These are phyloP conservation scores for Plantago ovata DNA, from an alignment of 257 asterid genomes.

Conservation along the genomic window DNA sequence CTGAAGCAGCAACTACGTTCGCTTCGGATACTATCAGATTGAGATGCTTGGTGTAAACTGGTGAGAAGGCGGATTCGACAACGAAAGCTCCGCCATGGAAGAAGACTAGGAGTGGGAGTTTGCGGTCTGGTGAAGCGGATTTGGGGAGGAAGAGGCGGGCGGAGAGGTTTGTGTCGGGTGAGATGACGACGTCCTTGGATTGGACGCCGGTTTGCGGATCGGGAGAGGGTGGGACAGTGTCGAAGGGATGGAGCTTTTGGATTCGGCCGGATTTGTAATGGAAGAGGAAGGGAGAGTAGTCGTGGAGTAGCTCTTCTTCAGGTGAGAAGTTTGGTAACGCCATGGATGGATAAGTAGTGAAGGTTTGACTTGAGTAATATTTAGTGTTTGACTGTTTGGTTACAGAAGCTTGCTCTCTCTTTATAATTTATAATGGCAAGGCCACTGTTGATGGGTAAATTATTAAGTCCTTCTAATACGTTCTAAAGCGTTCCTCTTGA, in stretches of 20 bases:
- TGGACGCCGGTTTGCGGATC: constrained; percentile 45
- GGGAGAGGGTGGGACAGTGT: constrained; percentile 23
- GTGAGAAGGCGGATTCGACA: constrained; percentile 38
- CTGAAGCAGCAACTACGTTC: constrained; percentile 37
- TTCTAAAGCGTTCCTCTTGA: too few relatives aligned
- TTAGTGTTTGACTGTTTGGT: too few relatives aligned
- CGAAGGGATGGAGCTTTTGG: constrained; percentile 24
- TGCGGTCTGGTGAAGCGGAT: constrained; percentile 16
- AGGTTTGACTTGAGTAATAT: too few relatives aligned
- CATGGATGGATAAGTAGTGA: too few relatives aligned
- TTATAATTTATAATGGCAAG: too few relatives aligned
- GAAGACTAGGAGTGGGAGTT: constrained; percentile 46
- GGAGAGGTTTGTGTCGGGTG: constrained; percentile 22
- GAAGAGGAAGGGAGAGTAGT: constrained; percentile 31
- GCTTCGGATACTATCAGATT: constrained; percentile 32
- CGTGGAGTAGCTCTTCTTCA: constrained; percentile 27
- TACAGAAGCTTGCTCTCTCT: too few relatives aligned
- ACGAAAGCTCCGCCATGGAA: constrained; percentile 59
- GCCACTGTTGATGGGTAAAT: too few relatives aligned
- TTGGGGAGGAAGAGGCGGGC: constrained; percentile 51
- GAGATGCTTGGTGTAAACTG: constrained; percentile 29
- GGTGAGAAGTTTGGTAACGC: background rate
- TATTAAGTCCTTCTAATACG: too few relatives aligned
- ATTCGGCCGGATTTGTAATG: constrained; percentile 45
- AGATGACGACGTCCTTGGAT: constrained; percentile 41